phyloP scores from a whole-genome alignment of 331 rosid genomes.

The Telfairia occidentalis region DNA sequence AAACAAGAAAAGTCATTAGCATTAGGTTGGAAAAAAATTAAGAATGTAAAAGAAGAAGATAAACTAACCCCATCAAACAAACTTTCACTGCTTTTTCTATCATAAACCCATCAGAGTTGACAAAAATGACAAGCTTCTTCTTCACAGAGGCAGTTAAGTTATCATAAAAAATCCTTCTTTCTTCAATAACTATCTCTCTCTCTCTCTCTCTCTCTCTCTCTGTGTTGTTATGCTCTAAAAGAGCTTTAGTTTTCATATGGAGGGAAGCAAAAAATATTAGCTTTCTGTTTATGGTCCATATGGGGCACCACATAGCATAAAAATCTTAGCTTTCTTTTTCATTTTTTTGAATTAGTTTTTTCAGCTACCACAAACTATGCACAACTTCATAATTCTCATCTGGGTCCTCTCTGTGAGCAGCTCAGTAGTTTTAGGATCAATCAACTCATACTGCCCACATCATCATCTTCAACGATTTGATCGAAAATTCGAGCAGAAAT shows the following conservation, averaged over 20 bases:
- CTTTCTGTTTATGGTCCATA: constrained; percentile 8
- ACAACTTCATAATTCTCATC: constrained; percentile 32
- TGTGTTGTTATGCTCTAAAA: background rate
- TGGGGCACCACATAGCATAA: constrained; percentile 14
- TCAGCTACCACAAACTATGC: constrained; percentile 30
- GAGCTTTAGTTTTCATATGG: background rate
- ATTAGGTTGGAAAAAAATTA: background rate
- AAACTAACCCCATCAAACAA: constrained; percentile 8
- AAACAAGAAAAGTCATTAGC: constrained; percentile 2
- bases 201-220: background rate
- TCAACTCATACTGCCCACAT: constrained; percentile 42
- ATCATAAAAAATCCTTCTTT: background rate
- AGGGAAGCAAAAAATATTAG: background rate
- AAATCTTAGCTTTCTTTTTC: background rate
- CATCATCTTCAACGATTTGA: constrained; percentile 30
- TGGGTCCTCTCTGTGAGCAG: constrained; percentile 29
- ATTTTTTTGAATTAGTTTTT: background rate
- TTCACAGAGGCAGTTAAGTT: background rate
- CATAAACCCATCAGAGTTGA: background rate
- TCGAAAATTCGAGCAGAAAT: constrained; percentile 53
- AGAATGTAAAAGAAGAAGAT: background rate
- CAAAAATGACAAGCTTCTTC: background rate
- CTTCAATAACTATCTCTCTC: background rate
- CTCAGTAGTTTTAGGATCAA: constrained; percentile 22
- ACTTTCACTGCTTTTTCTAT: constrained; percentile 3